Evolutionary conservation across 306 rosid genomes (phyloP).

Genomic region (Prunus mira): DNA sequence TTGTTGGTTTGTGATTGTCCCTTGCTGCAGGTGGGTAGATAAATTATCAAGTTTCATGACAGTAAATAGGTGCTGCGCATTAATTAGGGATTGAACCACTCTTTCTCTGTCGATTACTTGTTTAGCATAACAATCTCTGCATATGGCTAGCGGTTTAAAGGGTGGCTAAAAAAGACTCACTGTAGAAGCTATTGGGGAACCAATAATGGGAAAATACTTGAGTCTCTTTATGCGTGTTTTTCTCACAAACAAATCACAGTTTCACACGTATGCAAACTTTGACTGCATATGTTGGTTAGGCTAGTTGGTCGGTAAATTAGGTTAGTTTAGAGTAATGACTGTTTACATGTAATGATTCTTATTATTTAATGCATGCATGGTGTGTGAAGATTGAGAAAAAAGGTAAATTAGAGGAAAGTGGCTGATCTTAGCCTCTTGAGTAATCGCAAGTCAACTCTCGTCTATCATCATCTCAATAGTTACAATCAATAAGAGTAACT

Average conservation of each 20-base stretch:
- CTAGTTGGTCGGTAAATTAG: too few species aligned
- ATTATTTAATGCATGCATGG: not conserved
- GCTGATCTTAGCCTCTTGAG: not conserved
- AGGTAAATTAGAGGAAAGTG: not conserved
- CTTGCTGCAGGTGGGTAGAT: too few species aligned
- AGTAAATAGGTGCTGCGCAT: not conserved
- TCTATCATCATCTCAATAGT: constrained; percentile 21
- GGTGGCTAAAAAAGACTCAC: not conserved
- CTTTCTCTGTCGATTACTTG: not conserved
- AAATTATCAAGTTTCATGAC: too few species aligned
- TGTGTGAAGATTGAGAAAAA: not conserved
- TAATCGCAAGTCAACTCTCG: constrained; percentile 33
- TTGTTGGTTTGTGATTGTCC: not conserved
- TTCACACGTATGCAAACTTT: too few species aligned
- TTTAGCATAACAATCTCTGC: not conserved
- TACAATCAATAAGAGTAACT: constrained; percentile 22
- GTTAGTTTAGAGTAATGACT: too few species aligned
- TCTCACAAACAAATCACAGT: too few species aligned
- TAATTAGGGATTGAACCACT: not conserved
- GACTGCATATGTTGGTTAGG: too few species aligned
- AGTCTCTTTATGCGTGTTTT: too few species aligned
- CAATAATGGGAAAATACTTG: not conserved
- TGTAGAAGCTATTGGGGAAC: not conserved
- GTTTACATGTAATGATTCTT: too few species aligned
- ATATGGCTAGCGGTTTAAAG: not conserved